Percentiles rank a stretch among this genome's conserved stretches.
phyloP scores from a whole-genome alignment of 495 filamentous ascomycete genomes.

The Pseudomonodictys pantanalensis region DNA sequence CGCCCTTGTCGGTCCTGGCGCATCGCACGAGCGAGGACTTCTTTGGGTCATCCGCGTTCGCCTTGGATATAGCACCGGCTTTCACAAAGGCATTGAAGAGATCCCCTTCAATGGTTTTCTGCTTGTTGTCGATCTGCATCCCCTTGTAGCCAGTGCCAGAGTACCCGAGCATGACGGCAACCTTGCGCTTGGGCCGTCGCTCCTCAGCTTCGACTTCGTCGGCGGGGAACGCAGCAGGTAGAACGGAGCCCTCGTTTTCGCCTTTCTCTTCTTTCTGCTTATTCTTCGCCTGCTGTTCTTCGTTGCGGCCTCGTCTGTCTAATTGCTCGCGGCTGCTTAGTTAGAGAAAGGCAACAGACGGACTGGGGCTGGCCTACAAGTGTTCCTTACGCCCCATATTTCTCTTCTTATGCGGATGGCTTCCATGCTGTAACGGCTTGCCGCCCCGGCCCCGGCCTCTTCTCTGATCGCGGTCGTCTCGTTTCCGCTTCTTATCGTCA shows the following conservation, averaged over 20 bases:
- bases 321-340: constrained; percentile 56
- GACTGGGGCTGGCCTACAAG: constrained; percentile 49
- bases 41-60: constrained; percentile 92
- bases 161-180: constrained; percentile 91
- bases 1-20: constrained; percentile 94
- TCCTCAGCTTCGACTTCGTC: constrained; percentile 84
- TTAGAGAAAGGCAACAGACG: constrained; percentile 46
- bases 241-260: constrained; percentile 41
- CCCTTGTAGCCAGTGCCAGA: constrained; percentile 96
- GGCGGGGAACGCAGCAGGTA: constrained; percentile 59
- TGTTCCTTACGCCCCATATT: constrained; percentile 66
- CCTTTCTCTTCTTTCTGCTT: constrained; percentile 47
- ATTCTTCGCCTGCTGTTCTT: constrained; percentile 58
- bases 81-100: constrained; percentile 85
- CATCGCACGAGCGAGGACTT: constrained; percentile 93
- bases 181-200: constrained; percentile 88
- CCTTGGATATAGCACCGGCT: constrained; percentile 90
- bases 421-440: constrained; percentile 37
- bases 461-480: constrained; percentile 18
- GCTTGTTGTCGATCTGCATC: constrained; percentile 67
- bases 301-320: constrained; percentile 65
- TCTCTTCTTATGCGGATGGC: constrained; percentile 52
- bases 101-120: constrained; percentile 97
- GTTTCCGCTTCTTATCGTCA: constrained; percentile 31
- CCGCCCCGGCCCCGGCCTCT: constrained; percentile 26